phyloP scores from a whole-genome alignment of 179 eudicot genomes.

The Dionaea muscipula region DNA sequence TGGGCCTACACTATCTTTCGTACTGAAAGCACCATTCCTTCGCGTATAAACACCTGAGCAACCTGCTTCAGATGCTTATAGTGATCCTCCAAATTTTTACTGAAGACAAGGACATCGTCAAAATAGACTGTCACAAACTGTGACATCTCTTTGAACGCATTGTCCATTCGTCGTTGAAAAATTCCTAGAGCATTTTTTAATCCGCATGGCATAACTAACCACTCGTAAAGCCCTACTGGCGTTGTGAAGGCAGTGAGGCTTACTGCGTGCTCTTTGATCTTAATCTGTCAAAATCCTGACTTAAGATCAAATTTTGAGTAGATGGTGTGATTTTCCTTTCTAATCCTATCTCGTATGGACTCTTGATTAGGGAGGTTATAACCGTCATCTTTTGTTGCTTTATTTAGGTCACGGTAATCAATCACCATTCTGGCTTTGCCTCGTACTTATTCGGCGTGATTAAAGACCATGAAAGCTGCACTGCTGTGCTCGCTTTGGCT shows the following conservation, averaged over 20 bases:
- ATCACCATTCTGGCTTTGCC: conserved; percentile 8
- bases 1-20: background rate
- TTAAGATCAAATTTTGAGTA: background rate
- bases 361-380: background rate
- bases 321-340: background rate
- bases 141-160: background rate
- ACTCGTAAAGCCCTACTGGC: background rate
- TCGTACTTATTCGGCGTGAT: background rate
- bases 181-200: background rate
- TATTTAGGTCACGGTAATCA: background rate
- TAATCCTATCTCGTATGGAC: background rate
- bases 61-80: background rate
- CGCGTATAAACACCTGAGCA: background rate
- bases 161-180: background rate
- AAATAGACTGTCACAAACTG: background rate
- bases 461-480: background rate
- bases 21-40: background rate
- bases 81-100: too few species aligned
- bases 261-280: background rate
- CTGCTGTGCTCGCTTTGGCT: background rate
- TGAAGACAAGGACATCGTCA: background rate
- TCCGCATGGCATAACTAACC: background rate
- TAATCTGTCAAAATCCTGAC: background rate
- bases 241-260: background rate
- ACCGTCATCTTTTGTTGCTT: conserved; percentile 1